Base-by-base conservation (phyloP, 345 rosid species). In the Arabis alpina region DNA sequence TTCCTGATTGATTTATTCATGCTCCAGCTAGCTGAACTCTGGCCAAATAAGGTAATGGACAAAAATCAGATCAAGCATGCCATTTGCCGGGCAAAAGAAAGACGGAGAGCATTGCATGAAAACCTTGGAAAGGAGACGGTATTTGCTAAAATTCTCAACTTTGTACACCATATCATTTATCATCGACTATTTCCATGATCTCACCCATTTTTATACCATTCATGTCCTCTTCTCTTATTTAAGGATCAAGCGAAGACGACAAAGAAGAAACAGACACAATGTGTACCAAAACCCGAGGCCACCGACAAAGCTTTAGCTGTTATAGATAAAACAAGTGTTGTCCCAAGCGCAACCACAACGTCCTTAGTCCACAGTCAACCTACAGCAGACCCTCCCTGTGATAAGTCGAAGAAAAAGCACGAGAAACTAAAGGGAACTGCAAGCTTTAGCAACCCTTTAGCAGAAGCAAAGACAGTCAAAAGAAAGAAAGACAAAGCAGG, bases 41-140 rank as follows among this genome's bases (percentile, higher is more conserved):
- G 98, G 98, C 98, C 97, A 67, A 83, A 74, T 65, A 90, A 83
- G 64, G 65, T 80, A 56, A 91, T 91, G 93, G 94, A 93, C 87
- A 91, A 91, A 77, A 92, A 83, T 82, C 93, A 86, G 76, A 89
- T 91, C 71, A 91, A 85, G 77, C 88, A 82, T 68, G 96, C 97
- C 73, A 89, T 91, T 75, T 85, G 93, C 56, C 81, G 87, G 61
- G 89, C 93, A 50, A 93, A 93, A 82, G 98, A 89, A 72, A 86
- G 93, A 57, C 80, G 55, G 23, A 66, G 50, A 74, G 73, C 68
- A 19, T 39, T 30, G 66, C 4, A 30, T 41, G 60, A 41, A 49
- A 66, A 65, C 43, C 15, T 55, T 19, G 60, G 42, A 62, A 74
- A 74, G 19, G 73, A 74, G 63, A 67, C 39, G 74, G 73, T 75